Conservation (phyloP, 768 basidiomycete species). For the Psilocybe subaeruginosa region DNA sequence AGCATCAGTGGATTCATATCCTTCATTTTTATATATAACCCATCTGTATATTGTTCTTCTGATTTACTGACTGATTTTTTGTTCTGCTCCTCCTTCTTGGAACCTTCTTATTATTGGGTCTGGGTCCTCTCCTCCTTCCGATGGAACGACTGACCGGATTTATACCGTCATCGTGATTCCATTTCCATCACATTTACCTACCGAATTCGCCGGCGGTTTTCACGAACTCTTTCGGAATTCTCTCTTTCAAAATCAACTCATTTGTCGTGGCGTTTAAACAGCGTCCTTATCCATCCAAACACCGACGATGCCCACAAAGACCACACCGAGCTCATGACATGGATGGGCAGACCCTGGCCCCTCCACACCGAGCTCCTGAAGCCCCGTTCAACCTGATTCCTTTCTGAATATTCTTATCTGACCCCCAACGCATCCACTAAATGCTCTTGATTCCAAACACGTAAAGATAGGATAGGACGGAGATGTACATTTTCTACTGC, state of each 20-base stretch:
- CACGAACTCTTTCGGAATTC: not conserved
- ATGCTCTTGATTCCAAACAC: too few species aligned
- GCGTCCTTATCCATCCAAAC: conserved; percentile 75
- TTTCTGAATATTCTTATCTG: too few species aligned
- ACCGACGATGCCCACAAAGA: conserved; percentile 58
- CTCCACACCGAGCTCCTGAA: conserved; percentile 33
- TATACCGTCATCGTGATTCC: not conserved
- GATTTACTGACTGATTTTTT: too few species aligned
- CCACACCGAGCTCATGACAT: conserved; percentile 64
- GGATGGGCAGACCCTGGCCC: conserved; percentile 70
- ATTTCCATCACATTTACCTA: not conserved
- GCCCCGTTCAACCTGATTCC: not conserved
- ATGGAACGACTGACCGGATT: not conserved
- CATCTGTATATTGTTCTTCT: not conserved
- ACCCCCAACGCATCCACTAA: too few species aligned
- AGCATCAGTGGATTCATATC: not conserved
- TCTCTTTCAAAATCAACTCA: too few species aligned
- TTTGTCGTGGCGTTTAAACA: conserved; percentile 22
- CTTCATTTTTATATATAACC: too few species aligned
- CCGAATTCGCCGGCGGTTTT: not conserved
- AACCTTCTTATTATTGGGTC: not conserved
- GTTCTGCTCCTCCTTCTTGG: not conserved
- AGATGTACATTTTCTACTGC: not conserved
- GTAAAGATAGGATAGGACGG: not conserved
- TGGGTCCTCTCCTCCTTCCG: not conserved